Conservation (phyloP, 176 grass and related monocot species). For the Carex littledalei region DNA sequence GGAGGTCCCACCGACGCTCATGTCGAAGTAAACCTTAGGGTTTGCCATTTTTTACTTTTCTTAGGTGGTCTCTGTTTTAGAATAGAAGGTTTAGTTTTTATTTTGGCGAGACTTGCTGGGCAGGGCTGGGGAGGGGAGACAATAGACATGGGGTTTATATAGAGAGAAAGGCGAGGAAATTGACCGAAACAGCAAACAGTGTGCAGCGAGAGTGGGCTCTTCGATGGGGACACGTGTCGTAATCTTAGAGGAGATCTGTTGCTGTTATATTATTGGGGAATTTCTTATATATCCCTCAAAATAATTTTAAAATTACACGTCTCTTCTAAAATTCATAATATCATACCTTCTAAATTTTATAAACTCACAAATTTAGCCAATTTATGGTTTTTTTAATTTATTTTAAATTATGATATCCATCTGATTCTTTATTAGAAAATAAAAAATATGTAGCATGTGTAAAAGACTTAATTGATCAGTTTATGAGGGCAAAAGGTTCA, state of each 20-base stretch:
- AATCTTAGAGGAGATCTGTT: not conserved
- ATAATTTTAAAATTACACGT: no score
- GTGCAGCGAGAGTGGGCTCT: not conserved
- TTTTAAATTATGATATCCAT: no score
- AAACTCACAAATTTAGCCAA: no score
- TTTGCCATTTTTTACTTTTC: slow-evolving; percentile 21
- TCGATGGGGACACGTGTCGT: slow-evolving; percentile 21
- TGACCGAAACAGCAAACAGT: not conserved
- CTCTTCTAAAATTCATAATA: no score
- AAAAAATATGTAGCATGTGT: no score
- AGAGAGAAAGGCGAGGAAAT: not conserved
- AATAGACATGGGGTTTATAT: slow-evolving; percentile 17
- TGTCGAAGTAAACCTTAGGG: slow-evolving; percentile 66
- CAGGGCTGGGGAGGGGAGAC: not conserved
- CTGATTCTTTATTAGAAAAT: no score
- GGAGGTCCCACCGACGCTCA: slow-evolving; percentile 29
- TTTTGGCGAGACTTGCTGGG: not conserved
- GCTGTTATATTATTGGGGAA: not conserved
- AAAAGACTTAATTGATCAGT: no score
- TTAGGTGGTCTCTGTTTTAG: not conserved
- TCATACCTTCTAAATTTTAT: no score
- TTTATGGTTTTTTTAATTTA: no score
- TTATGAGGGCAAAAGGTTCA: no score
- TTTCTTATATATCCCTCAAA: no score
- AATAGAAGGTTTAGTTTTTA: not conserved